A percentile compares a stretch with the other conserved stretches of the same genome.
Evolutionary conservation across 371 early-diverging fungal genomes (phyloP).

Genomic region (Mucor mucedo): DNA sequence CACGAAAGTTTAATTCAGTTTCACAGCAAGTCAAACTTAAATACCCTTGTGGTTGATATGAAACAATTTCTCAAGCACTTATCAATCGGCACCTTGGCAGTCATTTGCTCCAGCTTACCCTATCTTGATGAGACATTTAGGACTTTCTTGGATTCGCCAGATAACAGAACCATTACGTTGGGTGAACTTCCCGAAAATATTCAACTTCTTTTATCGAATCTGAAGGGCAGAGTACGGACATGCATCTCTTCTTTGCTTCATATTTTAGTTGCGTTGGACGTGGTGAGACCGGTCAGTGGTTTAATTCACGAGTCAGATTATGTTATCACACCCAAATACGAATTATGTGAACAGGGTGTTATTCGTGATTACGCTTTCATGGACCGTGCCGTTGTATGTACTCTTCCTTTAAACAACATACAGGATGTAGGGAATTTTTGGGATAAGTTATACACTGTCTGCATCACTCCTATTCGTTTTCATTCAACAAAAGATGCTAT

Average conservation of each 20-base stretch:
- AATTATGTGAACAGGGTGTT: neutral
- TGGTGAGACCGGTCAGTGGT: neutral
- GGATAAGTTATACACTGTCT: conserved; percentile 6
- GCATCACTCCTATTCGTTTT: neutral
- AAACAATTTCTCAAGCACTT: neutral
- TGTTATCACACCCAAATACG: neutral
- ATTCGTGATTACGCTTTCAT: conserved; percentile 10
- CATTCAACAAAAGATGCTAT: neutral
- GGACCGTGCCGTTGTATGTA: neutral
- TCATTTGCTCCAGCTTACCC: conserved; percentile 9
- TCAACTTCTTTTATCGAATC: neutral
- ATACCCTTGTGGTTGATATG: conserved; percentile 5
- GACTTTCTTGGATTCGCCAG: neutral
- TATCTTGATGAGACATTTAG: conserved; percentile 4
- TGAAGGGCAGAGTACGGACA: neutral
- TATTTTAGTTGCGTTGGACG: neutral
- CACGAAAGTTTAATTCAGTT: conserved; percentile 13
- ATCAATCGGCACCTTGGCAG: conserved; percentile 1
- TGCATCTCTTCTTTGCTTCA: neutral
- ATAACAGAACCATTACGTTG: neutral
- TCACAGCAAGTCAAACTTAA: neutral
- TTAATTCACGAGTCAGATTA: neutral
- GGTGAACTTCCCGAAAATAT: conserved; percentile 19
- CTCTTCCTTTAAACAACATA: neutral
- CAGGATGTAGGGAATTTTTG: conserved; percentile 13